phyloP scores from a whole-genome alignment of 2,329 filamentous ascomycete genomes.

The Cladorrhinum sp. region DNA sequence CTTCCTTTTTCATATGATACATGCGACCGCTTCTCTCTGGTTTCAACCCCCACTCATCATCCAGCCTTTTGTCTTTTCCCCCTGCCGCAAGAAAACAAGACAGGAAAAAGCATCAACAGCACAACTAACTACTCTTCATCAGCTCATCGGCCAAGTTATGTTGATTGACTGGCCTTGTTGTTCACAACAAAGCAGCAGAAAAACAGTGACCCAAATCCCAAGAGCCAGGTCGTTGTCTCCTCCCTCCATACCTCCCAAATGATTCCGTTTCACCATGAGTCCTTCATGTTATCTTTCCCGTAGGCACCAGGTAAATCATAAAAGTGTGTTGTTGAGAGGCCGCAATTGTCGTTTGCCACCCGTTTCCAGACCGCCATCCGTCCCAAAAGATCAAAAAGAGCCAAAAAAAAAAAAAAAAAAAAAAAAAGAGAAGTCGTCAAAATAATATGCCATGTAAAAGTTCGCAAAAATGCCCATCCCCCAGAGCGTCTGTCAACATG shows the following conservation, averaged over 20 bases:
- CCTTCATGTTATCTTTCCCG: background rate
- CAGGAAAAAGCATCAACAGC: background rate
- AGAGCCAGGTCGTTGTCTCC: too few species aligned
- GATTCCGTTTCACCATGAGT: background rate
- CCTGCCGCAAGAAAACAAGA: slow-evolving; percentile 1
- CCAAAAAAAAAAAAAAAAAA: background rate
- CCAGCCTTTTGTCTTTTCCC: slow-evolving; percentile 9
- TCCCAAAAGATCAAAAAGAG: background rate
- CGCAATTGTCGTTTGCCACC: background rate
- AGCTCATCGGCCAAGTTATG: background rate
- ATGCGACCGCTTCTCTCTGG: background rate
- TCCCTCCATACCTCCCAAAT: too few species aligned
- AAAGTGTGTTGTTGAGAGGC: background rate
- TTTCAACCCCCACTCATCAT: background rate
- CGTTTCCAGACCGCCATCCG: background rate
- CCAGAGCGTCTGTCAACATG: background rate
- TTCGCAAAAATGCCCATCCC: background rate
- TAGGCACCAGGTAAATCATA: background rate
- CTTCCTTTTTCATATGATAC: background rate
- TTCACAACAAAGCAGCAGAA: too few species aligned
- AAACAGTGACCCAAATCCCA: background rate
- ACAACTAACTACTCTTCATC: background rate
- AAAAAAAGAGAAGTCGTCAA: too few species aligned
- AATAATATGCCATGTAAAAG: background rate
- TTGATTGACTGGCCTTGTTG: background rate